Conservation (phyloP, 176 grass and related monocot species). For the Tuctoria greenei region DNA sequence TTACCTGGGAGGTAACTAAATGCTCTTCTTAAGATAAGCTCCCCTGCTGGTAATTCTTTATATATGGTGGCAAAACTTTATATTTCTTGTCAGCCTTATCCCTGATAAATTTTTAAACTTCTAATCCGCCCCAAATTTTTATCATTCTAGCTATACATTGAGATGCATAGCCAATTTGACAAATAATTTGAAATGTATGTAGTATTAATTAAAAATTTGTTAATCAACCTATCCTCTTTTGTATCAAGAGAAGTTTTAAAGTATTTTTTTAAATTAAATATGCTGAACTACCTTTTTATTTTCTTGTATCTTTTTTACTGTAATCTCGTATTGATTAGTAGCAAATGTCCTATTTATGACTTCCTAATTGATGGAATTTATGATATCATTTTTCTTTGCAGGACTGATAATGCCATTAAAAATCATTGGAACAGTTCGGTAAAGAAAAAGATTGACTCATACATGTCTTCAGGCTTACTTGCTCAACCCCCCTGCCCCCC, state of each 20-base stretch:
- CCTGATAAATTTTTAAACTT: slow-evolving; percentile 15
- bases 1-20: slow-evolving; percentile 84
- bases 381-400: slow-evolving; percentile 47
- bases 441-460: slow-evolving; percentile 95
- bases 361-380: slow-evolving; percentile 12
- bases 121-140: no score
- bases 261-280: slow-evolving; percentile 24
- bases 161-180: no score
- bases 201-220: neutral
- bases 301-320: neutral
- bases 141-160: no score
- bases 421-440: slow-evolving; percentile 99
- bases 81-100: slow-evolving; percentile 5
- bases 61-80: neutral
- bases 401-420: slow-evolving; percentile 98
- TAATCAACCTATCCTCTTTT: slow-evolving; percentile 19
- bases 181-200: no score
- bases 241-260: neutral
- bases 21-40: neutral
- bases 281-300: slow-evolving; percentile 27
- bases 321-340: neutral
- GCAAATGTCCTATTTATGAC: slow-evolving; percentile 9
- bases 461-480: slow-evolving; percentile 74
- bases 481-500: slow-evolving; percentile 54
- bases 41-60: slow-evolving; percentile 18